Evolutionary conservation across 1,284 basidiomycete species (phyloP).

Genomic region (Vanrija sp.): DNA sequence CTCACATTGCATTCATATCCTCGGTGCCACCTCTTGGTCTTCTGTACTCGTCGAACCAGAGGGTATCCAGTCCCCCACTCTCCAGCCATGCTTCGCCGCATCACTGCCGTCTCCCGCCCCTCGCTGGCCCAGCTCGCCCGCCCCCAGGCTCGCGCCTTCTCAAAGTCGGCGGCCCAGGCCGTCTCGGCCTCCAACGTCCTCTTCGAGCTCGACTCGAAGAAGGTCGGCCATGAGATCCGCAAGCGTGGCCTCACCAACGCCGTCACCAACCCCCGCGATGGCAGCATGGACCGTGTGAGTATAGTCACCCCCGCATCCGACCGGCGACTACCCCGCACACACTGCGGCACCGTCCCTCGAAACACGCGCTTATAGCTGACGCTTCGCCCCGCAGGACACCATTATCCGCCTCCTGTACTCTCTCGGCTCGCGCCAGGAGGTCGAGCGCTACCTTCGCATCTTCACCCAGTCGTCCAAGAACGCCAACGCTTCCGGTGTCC

Average conservation of each 20-base stretch:
- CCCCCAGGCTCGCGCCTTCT: slow-evolving; percentile 14
- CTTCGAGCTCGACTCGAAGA: slow-evolving; percentile 43
- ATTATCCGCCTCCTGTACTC: slow-evolving; percentile 91
- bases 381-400: slow-evolving; percentile 61
- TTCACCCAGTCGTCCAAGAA: slow-evolving; percentile 85
- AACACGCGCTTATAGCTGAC: not conserved
- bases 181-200: slow-evolving; percentile 32
- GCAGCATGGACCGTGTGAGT: slow-evolving; percentile 49
- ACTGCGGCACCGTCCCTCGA: not conserved
- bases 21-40: slow-evolving; percentile 3
- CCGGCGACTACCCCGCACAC: not conserved
- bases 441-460: slow-evolving; percentile 92
- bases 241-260: slow-evolving; percentile 41
- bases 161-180: slow-evolving; percentile 29
- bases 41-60: slow-evolving; percentile 2
- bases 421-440: slow-evolving; percentile 89
- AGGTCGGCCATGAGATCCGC: slow-evolving; percentile 46
- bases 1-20: not conserved
- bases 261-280: slow-evolving; percentile 30
- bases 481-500: slow-evolving; percentile 51
- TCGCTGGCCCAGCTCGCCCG: slow-evolving; percentile 10
- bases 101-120: slow-evolving; percentile 25
- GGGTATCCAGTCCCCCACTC: slow-evolving; percentile 6
- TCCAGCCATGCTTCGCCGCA: slow-evolving; percentile 32
- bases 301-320: too few species aligned